Evolutionary conservation across 805 yeast species (phyloP).

Genomic region (Sugiyamaella valdiviana): DNA sequence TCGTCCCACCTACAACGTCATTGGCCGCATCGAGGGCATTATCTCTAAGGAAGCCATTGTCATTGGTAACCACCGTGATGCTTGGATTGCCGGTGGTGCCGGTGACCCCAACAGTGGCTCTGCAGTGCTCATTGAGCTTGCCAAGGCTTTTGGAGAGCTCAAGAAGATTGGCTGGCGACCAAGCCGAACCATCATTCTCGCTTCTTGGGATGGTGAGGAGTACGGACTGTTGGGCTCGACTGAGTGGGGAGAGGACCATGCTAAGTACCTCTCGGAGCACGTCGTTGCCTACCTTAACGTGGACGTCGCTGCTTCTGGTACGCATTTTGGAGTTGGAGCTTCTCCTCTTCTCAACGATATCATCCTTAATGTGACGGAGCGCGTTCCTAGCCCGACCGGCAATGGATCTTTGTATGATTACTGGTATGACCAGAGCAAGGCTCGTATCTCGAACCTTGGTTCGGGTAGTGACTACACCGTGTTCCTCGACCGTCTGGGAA

Average conservation of each 20-base stretch:
- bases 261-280: conserved; percentile 39
- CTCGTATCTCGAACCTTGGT: conserved; percentile 46
- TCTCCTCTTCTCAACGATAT: conserved; percentile 54
- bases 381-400: conserved; percentile 43
- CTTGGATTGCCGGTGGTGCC: conserved; percentile 77
- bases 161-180: conserved; percentile 63
- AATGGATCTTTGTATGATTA: conserved; percentile 29
- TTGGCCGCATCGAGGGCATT: conserved; percentile 54
- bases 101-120: conserved; percentile 76
- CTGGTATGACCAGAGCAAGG: conserved; percentile 28
- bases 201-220: conserved; percentile 81
- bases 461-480: conserved; percentile 62
- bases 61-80: conserved; percentile 73
- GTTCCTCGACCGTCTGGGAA: conserved; percentile 37
- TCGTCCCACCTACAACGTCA: conserved; percentile 56
- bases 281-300: conserved; percentile 64
- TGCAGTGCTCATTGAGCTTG: conserved; percentile 57
- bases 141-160: conserved; percentile 51
- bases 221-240: conserved; percentile 70
- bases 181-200: conserved; percentile 57
- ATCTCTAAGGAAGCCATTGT: conserved; percentile 50
- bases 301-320: conserved; percentile 61
- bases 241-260: conserved; percentile 64
- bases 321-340: conserved; percentile 43
- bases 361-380: conserved; percentile 40